A percentile compares a stretch with the other conserved stretches of the same genome.
Conservation (phyloP, 2,329 filamentous ascomycete species). For the Ascochyta pisi region DNA sequence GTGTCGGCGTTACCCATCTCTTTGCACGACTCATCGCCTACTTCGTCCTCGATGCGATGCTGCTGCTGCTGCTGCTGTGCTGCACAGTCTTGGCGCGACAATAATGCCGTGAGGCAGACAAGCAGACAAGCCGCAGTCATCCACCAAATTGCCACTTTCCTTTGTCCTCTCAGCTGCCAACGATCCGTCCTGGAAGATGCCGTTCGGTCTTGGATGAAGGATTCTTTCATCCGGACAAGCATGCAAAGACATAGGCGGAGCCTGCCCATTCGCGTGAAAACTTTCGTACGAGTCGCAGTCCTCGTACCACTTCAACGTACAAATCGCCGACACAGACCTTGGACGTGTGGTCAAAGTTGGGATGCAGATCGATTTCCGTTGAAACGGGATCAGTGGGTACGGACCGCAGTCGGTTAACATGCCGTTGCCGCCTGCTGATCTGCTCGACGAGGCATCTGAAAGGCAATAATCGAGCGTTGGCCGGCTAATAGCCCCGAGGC, state of each 20-base stretch:
- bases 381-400: constrained; percentile 6
- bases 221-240: background rate
- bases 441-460: constrained; percentile 11
- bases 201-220: background rate
- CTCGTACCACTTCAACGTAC: constrained; percentile 6
- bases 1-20: background rate
- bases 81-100: constrained; percentile 11
- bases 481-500: constrained; percentile 1
- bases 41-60: constrained; percentile 2
- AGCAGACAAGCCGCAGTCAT: background rate
- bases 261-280: constrained; percentile 1
- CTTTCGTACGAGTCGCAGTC: background rate
- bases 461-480: background rate
- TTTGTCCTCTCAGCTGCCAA: background rate
- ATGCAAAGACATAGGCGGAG: background rate
- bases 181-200: constrained; percentile 1
- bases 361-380: constrained; percentile 12
- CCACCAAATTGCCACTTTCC: constrained; percentile 4
- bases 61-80: constrained; percentile 1
- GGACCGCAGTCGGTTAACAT: constrained; percentile 17
- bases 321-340: constrained; percentile 4
- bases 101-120: constrained; percentile 5
- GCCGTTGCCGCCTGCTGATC: constrained; percentile 7
- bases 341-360: constrained; percentile 4
- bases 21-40: constrained; percentile 3